phyloP scores from a whole-genome alignment of 345 rosid species.

The Cardamine chenopodiifolia region DNA sequence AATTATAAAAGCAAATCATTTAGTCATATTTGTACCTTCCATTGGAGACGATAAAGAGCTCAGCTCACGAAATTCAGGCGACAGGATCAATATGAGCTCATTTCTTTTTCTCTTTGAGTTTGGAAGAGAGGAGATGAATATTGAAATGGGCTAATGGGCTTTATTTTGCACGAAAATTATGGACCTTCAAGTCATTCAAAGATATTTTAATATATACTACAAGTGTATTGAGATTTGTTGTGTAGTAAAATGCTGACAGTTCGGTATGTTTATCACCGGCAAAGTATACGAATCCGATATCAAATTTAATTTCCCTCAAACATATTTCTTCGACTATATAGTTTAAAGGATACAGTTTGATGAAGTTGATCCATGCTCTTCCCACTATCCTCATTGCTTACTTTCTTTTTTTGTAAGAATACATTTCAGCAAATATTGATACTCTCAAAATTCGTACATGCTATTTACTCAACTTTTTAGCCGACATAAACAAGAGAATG shows the following conservation, averaged over 20 bases:
- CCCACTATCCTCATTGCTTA: too few relatives aligned
- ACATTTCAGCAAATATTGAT: too few relatives aligned
- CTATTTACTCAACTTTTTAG: too few relatives aligned
- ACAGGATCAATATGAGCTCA: neutral
- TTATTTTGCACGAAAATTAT: neutral
- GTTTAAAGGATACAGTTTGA: too few relatives aligned
- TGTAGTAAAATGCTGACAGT: neutral
- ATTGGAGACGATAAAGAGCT: conserved; percentile 32
- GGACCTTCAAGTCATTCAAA: neutral
- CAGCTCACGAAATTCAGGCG: conserved; percentile 24
- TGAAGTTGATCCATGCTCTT: too few relatives aligned
- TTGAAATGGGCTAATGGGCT: conserved; percentile 29
- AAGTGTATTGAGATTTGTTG: neutral
- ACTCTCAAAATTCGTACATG: too few relatives aligned
- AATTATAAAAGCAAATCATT: neutral
- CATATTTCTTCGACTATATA: too few relatives aligned
- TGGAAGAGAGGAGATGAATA: neutral
- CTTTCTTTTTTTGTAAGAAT: too few relatives aligned
- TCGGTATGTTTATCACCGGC: too few relatives aligned
- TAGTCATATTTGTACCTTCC: conserved; percentile 27
- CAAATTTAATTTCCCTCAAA: too few relatives aligned
- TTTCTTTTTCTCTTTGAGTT: neutral
- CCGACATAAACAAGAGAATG: too few relatives aligned
- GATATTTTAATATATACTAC: too few relatives aligned
- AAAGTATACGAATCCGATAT: neutral